phyloP scores from a whole-genome alignment of 202 grass and related monocot genomes.

The Bolboschoenoplectus hybrid region DNA sequence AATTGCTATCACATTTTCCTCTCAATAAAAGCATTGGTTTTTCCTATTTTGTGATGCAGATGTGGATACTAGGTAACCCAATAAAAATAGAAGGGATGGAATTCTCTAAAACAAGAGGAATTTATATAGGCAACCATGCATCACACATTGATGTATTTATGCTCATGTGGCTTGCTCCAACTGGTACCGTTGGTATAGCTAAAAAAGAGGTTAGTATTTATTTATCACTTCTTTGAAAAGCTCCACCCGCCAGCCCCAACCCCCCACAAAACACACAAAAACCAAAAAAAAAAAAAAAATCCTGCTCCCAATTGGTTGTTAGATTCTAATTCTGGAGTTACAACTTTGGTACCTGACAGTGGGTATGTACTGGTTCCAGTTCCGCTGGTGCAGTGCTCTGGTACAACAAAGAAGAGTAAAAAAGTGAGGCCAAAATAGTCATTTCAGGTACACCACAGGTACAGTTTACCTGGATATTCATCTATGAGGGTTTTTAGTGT shows the following conservation, averaged over 20 bases:
- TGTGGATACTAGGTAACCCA: conserved; percentile 57
- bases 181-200: conserved; percentile 57
- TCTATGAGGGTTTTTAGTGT: not conserved
- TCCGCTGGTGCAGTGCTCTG: not conserved
- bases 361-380: not conserved
- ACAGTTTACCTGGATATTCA: not conserved
- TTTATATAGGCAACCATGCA: conserved; percentile 61
- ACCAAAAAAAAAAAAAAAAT: no score
- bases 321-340: not conserved
- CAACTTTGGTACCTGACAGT: not conserved
- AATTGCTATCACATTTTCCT: not conserved
- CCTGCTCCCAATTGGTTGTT: not conserved
- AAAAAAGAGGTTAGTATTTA: conserved; percentile 46
- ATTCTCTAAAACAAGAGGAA: conserved; percentile 46
- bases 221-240: not conserved
- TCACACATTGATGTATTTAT: conserved; percentile 48
- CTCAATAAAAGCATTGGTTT: not conserved
- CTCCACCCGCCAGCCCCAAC: not conserved
- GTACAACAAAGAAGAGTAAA: not conserved
- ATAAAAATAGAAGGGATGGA: conserved; percentile 56
- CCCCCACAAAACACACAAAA: no score
- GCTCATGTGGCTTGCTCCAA: conserved; percentile 57
- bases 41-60: conserved; percentile 34
- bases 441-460: not conserved
- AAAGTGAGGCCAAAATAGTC: conserved; percentile 17